Evolutionary conservation across 331 rosid species (phyloP).

Genomic region (Malus hybrid): DNA sequence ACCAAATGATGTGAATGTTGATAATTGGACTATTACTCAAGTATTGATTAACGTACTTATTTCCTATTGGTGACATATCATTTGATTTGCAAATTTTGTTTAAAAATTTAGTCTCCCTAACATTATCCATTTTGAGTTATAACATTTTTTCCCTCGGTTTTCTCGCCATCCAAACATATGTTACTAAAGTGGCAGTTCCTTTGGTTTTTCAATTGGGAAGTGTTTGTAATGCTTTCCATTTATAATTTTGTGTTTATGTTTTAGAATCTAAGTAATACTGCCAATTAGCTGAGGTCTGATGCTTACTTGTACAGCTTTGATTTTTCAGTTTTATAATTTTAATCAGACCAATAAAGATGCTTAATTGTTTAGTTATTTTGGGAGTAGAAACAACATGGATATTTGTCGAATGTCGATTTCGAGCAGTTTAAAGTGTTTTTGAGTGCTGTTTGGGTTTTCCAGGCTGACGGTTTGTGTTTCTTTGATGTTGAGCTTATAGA

Average conservation of each 20-base stretch:
- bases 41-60: too few relatives aligned
- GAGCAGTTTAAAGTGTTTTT: background rate
- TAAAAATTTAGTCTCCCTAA: too few relatives aligned
- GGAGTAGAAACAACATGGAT: background rate
- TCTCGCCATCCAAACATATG: background rate
- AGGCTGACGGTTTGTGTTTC: slow-evolving; percentile 20
- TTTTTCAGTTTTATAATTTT: background rate
- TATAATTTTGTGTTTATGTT: background rate
- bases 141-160: background rate
- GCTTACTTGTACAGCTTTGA: background rate
- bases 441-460: background rate
- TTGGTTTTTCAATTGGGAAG: background rate
- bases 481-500: slow-evolving; percentile 25
- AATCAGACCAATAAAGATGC: background rate
- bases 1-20: too few relatives aligned
- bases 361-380: background rate
- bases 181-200: background rate
- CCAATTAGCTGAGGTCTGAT: background rate
- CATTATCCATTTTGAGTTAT: too few relatives aligned
- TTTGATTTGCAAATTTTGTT: too few relatives aligned
- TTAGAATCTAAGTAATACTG: background rate
- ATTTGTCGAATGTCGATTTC: too few relatives aligned
- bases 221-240: background rate
- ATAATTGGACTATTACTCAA: too few relatives aligned
- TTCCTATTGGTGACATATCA: too few relatives aligned